Evolutionary conservation across 2,329 filamentous ascomycete species (phyloP).

Genomic region (Elsinoe batatas): DNA sequence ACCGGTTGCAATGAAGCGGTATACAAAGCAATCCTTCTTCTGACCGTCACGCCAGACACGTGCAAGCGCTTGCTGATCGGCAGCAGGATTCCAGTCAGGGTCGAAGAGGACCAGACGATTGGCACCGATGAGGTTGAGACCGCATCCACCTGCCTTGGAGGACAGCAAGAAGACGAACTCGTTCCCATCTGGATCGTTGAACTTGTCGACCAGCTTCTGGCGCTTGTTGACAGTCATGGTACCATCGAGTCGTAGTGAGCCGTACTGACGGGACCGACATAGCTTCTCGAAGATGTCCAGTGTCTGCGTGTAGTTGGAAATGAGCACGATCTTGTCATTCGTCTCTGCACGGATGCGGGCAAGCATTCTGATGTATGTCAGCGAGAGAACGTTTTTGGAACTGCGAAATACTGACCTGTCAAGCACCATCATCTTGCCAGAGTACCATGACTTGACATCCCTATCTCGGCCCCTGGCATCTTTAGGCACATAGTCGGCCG

Average conservation of each 20-base stretch:
- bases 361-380: constrained; percentile 53
- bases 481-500: constrained; percentile 79
- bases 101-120: constrained; percentile 95
- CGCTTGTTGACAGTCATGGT: constrained; percentile 98
- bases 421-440: constrained; percentile 96
- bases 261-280: constrained; percentile 76
- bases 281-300: constrained; percentile 88
- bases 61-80: constrained; percentile 91
- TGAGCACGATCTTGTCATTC: constrained; percentile 97
- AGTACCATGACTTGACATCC: constrained; percentile 91
- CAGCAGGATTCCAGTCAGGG: constrained; percentile 89
- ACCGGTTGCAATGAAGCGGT: constrained; percentile 96
- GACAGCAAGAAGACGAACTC: constrained; percentile 96
- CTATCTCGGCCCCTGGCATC: constrained; percentile 80
- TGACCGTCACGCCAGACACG: constrained; percentile 98
- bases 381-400: background rate
- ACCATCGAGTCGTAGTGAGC: constrained; percentile 79
- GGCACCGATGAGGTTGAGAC: constrained; percentile 87
- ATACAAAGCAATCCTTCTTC: constrained; percentile 98
- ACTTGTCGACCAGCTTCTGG: constrained; percentile 93
- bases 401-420: constrained; percentile 41
- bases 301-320: constrained; percentile 96
- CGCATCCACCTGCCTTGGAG: constrained; percentile 92
- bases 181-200: constrained; percentile 81
- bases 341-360: constrained; percentile 90